phyloP scores from a whole-genome alignment of 345 rosid species.

The Euclidium syriacum region DNA sequence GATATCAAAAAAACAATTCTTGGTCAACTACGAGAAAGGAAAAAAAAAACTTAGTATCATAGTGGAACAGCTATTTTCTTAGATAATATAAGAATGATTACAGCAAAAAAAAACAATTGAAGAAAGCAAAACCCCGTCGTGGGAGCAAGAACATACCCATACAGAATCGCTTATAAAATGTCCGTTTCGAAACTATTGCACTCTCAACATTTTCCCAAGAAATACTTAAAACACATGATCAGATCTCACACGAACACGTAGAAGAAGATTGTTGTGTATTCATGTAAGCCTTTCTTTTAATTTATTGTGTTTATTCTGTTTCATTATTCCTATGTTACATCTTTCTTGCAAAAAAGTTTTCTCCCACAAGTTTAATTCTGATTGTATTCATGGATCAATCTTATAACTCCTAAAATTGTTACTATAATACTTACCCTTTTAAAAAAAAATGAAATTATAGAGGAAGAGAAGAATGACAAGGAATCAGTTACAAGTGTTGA shows the following conservation, averaged over 20 bases:
- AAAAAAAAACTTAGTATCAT: background rate
- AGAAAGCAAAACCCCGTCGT: conserved; percentile 8
- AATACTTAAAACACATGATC: conserved; percentile 4
- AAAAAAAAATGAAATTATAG: background rate
- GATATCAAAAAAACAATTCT: background rate
- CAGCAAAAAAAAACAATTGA: background rate
- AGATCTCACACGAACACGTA: background rate
- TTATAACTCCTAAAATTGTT: background rate
- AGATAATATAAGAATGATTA: conserved; percentile 3
- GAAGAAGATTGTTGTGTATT: conserved; percentile 4
- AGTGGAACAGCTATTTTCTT: conserved; percentile 2
- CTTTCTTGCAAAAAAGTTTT: too few species aligned
- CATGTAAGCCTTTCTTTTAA: conserved; percentile 9
- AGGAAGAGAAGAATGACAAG: conserved; percentile 35
- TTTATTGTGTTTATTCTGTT: too few species aligned
- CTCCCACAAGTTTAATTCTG: background rate
- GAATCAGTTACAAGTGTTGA: conserved; percentile 50
- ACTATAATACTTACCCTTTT: too few species aligned
- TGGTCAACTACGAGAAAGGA: conserved; percentile 15
- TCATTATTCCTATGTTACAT: too few species aligned
- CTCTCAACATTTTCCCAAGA: background rate
- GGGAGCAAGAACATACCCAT: conserved; percentile 18
- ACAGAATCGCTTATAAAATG: conserved; percentile 21
- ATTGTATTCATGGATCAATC: background rate
- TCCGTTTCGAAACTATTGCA: background rate